Conservation (phyloP, 1,139 yeast genomes). For the Meyerozyma elateridarum region DNA sequence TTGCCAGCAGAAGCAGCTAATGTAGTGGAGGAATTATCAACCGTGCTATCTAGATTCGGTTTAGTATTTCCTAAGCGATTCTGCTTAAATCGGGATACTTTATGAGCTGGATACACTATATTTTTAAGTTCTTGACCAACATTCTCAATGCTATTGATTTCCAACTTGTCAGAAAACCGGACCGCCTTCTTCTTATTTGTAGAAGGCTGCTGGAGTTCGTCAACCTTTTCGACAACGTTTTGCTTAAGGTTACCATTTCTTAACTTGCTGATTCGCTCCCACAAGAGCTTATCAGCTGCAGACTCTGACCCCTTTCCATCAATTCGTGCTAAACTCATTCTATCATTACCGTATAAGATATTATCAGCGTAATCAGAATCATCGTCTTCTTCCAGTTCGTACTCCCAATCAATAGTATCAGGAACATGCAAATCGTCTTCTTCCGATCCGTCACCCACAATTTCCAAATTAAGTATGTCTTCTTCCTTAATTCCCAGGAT, state of each 20-base stretch:
- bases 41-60: slow-evolving; percentile 8
- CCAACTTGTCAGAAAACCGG: slow-evolving; percentile 46
- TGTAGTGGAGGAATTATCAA: slow-evolving; percentile 11
- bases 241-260: slow-evolving; percentile 17
- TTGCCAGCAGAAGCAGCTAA: not conserved
- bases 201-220: too few relatives aligned
- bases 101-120: slow-evolving; percentile 15
- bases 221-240: too few relatives aligned
- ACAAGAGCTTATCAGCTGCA: slow-evolving; percentile 21
- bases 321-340: slow-evolving; percentile 12
- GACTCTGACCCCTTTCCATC: slow-evolving; percentile 9
- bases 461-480: slow-evolving; percentile 35
- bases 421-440: slow-evolving; percentile 29
- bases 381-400: slow-evolving; percentile 22
- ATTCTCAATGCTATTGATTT: slow-evolving; percentile 57
- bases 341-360: slow-evolving; percentile 19
- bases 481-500: slow-evolving; percentile 17
- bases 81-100: slow-evolving; percentile 13
- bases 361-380: slow-evolving; percentile 25
- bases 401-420: slow-evolving; percentile 39
- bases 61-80: slow-evolving; percentile 7
- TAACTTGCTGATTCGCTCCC: slow-evolving; percentile 26
- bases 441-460: slow-evolving; percentile 32
- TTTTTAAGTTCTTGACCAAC: slow-evolving; percentile 46
- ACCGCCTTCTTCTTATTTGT: slow-evolving; percentile 37